These are phyloP conservation scores for Musa balbisiana DNA, from an alignment of 202 grass and related monocot species.

Conservation along the genomic window DNA sequence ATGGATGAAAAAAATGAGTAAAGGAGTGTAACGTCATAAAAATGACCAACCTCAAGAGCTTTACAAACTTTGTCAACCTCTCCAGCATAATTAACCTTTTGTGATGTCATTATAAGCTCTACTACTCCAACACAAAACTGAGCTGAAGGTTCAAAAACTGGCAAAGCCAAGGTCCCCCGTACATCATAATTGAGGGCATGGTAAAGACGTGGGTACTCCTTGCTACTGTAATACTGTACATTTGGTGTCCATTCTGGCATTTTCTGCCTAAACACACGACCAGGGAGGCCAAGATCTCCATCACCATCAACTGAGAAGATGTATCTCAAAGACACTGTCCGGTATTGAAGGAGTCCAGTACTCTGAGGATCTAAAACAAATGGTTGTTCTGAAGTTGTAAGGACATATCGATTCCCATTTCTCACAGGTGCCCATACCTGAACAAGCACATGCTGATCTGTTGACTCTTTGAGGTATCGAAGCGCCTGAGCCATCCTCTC, in stretches of 20 bases:
- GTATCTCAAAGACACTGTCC: slow-evolving; percentile 75
- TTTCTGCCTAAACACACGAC: slow-evolving; percentile 78
- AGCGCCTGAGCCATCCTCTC: slow-evolving; percentile 77
- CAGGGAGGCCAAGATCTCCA: slow-evolving; percentile 68
- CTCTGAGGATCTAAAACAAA: slow-evolving; percentile 76
- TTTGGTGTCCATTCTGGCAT: slow-evolving; percentile 94
- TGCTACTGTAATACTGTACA: slow-evolving; percentile 86
- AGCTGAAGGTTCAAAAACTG: slow-evolving; percentile 69
- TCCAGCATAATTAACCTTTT: slow-evolving; percentile 77
- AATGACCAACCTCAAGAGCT: slow-evolving; percentile 71
- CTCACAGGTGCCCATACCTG: slow-evolving; percentile 93
- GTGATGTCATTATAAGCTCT: slow-evolving; percentile 97
- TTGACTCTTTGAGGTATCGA: slow-evolving; percentile 83
- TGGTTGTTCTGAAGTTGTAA: slow-evolving; percentile 85
- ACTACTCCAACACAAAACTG: slow-evolving; percentile 82
- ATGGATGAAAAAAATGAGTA: neutral
- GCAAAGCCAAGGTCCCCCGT: slow-evolving; percentile 79
- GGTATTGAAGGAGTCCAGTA: slow-evolving; percentile 71
- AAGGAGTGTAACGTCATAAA: neutral
- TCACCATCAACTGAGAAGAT: slow-evolving; percentile 67
- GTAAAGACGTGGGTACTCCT: slow-evolving; percentile 67
- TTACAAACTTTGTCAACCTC: slow-evolving; percentile 97
- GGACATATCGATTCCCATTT: slow-evolving; percentile 61
- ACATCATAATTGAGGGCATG: slow-evolving; percentile 86
- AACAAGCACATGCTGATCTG: slow-evolving; percentile 69